Evolutionary conservation across 1,139 yeast genomes (phyloP), one percentile per base, ranked within the genome.

Genomic region (Candida sanyaensis): DNA sequence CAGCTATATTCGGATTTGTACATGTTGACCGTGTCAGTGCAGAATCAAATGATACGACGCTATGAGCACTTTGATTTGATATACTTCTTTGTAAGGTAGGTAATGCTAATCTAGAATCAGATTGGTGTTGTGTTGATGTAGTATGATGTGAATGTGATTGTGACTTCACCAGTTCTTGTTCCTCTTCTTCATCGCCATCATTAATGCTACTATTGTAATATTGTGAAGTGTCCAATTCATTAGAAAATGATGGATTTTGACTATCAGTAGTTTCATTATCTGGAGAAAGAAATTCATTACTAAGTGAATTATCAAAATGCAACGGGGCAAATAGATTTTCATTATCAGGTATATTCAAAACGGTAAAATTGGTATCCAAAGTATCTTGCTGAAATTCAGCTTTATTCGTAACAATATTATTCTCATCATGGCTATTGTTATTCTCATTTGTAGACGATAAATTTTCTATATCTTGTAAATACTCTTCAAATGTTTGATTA

Each of bases 21-120:
- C 38, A 24, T 7, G 47, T 13, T 11, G 34, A 28, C 24, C 37
- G 46, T 26, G 44, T 41, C 50, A 44, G 48, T 21, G 45, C 52
- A 4, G 55, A 49, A 11, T 47, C 41, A 4, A 24, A 52, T 26
- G 50, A 56, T 17, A 37, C 54, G 42, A 38, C 51, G 42, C 66
- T 63, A 37, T 50, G 53, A 11, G 50, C 50, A 48, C 71, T 66
- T 29, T 65, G 70, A 41, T 58, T 60, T 5, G 73, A 68, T 37
- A 31, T n/a, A 6, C 47, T 33, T 38, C 39, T 47, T 9, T 41
- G 41, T 30, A 51, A 30, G 1, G 17, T n/a, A 3, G 46, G 45
- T 10, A 43, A 26, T 4, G 29, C 12, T n/a, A 36, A 39, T 36
- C 42, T 44, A 3, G 23, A 12, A 31, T 45, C 49, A 17, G 11